Percentiles rank a stretch among this genome's conserved stretches.
These are phyloP conservation scores for Pseudohalonectria lignicola DNA, from an alignment of 2,329 filamentous ascomycete genomes.

Conservation along the genomic window DNA sequence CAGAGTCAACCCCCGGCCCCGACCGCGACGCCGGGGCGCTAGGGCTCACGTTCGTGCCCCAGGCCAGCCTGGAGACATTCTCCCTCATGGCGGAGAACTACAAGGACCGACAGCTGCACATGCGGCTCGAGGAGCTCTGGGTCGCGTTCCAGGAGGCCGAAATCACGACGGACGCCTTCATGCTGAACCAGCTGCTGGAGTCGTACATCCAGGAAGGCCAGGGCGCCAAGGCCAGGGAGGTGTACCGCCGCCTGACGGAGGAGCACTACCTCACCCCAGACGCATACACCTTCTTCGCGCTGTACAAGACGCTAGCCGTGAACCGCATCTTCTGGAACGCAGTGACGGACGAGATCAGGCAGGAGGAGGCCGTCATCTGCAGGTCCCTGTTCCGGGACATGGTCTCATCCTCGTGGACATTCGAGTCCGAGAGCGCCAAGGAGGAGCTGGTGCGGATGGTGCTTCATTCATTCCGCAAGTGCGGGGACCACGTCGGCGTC, in stretches of 20 bases:
- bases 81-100: slow-evolving; percentile 65
- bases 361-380: slow-evolving; percentile 6
- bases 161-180: slow-evolving; percentile 58
- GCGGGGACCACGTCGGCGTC: slow-evolving; percentile 34
- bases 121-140: slow-evolving; percentile 48
- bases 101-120: slow-evolving; percentile 46
- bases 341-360: slow-evolving; percentile 5
- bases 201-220: slow-evolving; percentile 51
- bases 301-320: slow-evolving; percentile 49
- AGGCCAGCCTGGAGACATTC: slow-evolving; percentile 69
- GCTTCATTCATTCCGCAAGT: slow-evolving; percentile 27
- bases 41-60: slow-evolving; percentile 28
- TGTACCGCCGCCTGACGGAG: slow-evolving; percentile 43
- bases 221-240: slow-evolving; percentile 37
- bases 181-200: slow-evolving; percentile 70
- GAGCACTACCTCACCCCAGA: slow-evolving; percentile 43
- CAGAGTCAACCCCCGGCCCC: slow-evolving; percentile 7
- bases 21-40: slow-evolving; percentile 7
- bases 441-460: slow-evolving; percentile 18
- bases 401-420: slow-evolving; percentile 9
- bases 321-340: slow-evolving; percentile 28
- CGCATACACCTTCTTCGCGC: slow-evolving; percentile 55
- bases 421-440: slow-evolving; percentile 14
- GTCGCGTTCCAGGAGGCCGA: slow-evolving; percentile 50
- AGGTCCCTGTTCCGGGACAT: slow-evolving; percentile 19